A percentile compares a stretch with the other conserved stretches of the same genome.
phyloP scores from a whole-genome alignment of 208 protist genomes.

The Wallacemonas sp. region DNA sequence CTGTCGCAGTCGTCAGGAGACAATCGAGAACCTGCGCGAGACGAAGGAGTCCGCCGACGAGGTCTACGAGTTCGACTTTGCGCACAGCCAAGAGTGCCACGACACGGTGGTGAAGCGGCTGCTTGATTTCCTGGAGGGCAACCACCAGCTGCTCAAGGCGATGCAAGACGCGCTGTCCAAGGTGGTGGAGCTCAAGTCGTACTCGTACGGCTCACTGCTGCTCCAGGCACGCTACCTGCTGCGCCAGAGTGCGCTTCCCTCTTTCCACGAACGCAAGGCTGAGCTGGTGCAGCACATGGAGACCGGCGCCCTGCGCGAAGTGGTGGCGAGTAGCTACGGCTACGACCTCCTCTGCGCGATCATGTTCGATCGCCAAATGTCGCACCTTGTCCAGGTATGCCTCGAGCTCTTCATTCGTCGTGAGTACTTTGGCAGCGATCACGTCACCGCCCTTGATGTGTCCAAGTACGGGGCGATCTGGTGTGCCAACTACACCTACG shows the following conservation, averaged over 20 bases:
- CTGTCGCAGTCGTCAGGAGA: slow-evolving; percentile 56
- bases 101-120: slow-evolving; percentile 61
- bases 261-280: slow-evolving; percentile 73
- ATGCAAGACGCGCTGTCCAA: slow-evolving; percentile 44
- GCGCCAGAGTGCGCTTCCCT: slow-evolving; percentile 66
- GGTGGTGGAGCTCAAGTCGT: slow-evolving; percentile 51
- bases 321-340: slow-evolving; percentile 61
- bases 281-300: slow-evolving; percentile 57
- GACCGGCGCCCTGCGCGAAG: slow-evolving; percentile 35
- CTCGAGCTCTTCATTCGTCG: slow-evolving; percentile 78
- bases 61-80: slow-evolving; percentile 68
- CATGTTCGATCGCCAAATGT: slow-evolving; percentile 76
- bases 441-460: slow-evolving; percentile 62
- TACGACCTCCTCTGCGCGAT: slow-evolving; percentile 73
- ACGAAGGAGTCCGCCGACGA: slow-evolving; percentile 27
- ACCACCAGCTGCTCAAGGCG: slow-evolving; percentile 60
- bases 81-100: slow-evolving; percentile 73
- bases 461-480: slow-evolving; percentile 45
- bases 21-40: slow-evolving; percentile 63
- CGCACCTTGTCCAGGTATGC: slow-evolving; percentile 67
- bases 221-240: slow-evolving; percentile 73
- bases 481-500: slow-evolving; percentile 62
- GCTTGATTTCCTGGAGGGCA: slow-evolving; percentile 51
- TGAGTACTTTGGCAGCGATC: slow-evolving; percentile 70
- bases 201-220: slow-evolving; percentile 53